Percentiles rank a stretch among this genome's conserved stretches.
phyloP scores from a whole-genome alignment of 176 grass and related monocot species.

The Themeda triandra region DNA sequence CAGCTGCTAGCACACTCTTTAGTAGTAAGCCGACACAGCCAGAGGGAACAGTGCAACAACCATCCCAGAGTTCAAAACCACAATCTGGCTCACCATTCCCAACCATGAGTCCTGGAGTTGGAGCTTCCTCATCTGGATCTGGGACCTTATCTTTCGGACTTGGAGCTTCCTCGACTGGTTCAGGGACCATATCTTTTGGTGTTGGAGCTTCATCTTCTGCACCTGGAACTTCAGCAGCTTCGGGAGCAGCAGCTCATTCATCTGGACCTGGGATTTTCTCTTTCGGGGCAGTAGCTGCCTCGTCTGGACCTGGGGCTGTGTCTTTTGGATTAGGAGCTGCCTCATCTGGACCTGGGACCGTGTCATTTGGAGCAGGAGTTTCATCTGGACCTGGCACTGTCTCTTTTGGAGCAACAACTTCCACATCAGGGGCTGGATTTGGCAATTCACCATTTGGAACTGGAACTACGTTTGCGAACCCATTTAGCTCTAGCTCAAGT shows the following conservation, averaged over 20 bases:
- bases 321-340: conserved; percentile 18
- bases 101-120: not conserved
- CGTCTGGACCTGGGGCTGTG: no score
- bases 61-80: conserved; percentile 27
- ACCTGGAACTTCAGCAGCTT: not conserved
- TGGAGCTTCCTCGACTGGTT: conserved; percentile 17
- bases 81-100: conserved; percentile 38
- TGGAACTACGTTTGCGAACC: conserved; percentile 27
- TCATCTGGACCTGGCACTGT: conserved; percentile 33
- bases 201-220: conserved; percentile 2
- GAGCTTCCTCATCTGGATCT: conserved; percentile 23
- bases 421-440: conserved; percentile 30
- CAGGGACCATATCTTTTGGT: conserved; percentile 19
- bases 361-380: conserved; percentile 16
- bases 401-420: conserved; percentile 37
- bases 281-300: not conserved
- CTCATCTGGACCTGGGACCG: conserved; percentile 24
- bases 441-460: conserved; percentile 46
- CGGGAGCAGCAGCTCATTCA: not conserved
- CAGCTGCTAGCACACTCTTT: conserved; percentile 30
- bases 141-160: conserved; percentile 9
- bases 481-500: conserved; percentile 18
- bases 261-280: conserved; percentile 21
- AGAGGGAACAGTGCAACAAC: conserved; percentile 18
- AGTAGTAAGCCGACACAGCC: conserved; percentile 24